Conservation (phyloP, 2,329 filamentous ascomycete species). For the Davidsoniella eucalypti region DNA sequence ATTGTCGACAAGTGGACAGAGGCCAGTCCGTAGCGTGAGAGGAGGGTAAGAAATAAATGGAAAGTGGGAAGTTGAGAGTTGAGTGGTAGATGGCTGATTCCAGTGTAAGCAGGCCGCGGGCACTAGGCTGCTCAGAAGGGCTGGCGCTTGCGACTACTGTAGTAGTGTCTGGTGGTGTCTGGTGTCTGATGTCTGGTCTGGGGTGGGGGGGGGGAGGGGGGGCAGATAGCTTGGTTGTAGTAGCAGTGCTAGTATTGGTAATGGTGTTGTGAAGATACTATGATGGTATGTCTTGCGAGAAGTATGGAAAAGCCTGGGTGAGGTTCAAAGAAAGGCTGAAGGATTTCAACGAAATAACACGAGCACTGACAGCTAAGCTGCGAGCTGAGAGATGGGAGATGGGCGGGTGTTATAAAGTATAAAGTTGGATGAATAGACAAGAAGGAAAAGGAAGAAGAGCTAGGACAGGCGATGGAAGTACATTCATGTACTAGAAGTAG, state of each 20-base stretch:
- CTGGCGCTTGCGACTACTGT: no score
- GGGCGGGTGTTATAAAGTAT: conserved; percentile 1
- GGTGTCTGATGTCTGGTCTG: no score
- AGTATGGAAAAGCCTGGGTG: no score
- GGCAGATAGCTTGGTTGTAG: not conserved
- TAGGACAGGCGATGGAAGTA: conserved; percentile 6
- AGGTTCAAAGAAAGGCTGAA: conserved; percentile 1
- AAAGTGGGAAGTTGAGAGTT: no score
- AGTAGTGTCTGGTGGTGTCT: no score
- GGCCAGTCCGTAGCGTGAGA: no score
- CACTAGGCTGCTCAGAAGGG: no score
- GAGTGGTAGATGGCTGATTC: no score
- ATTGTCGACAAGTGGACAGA: no score
- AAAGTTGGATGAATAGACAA: conserved; percentile 5
- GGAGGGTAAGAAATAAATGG: no score
- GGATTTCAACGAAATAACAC: conserved; percentile 4
- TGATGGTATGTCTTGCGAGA: not conserved
- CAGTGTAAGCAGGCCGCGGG: no score
- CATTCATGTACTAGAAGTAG: not conserved
- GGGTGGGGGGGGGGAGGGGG: not conserved
- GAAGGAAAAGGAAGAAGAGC: conserved; percentile 4
- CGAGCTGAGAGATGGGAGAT: conserved; percentile 2
- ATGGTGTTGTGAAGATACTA: not conserved
- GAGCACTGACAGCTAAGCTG: conserved; percentile 7
- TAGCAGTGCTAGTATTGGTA: no score